Evolutionary conservation across 2,329 filamentous ascomycete genomes (phyloP).

Genomic region (Neonectria ditissima): DNA sequence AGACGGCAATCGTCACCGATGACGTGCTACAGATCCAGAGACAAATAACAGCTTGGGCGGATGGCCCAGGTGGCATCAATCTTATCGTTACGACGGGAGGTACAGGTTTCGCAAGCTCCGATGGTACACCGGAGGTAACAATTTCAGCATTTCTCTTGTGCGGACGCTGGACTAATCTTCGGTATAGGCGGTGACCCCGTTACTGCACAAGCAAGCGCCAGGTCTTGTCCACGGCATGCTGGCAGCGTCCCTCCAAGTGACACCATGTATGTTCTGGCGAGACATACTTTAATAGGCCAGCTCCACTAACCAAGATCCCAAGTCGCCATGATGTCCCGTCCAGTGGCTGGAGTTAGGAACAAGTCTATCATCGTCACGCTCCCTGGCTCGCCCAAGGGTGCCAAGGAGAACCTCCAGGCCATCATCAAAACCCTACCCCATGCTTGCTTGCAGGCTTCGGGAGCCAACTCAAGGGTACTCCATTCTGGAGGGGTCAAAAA

Average conservation of each 20-base stretch:
- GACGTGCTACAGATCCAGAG: constrained; percentile 79
- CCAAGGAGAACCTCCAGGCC: constrained; percentile 90
- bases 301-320: constrained; percentile 40
- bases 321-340: constrained; percentile 98
- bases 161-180: neutral
- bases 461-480: constrained; percentile 81
- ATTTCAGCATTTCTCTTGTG: too few relatives aligned
- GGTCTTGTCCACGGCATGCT: constrained; percentile 98
- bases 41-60: constrained; percentile 78
- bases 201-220: constrained; percentile 87
- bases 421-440: constrained; percentile 92
- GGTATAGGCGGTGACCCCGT: constrained; percentile 76
- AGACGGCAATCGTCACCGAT: constrained; percentile 84
- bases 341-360: constrained; percentile 88
- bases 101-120: constrained; percentile 88
- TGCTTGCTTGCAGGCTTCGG: constrained; percentile 90
- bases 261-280: constrained; percentile 78
- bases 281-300: neutral
- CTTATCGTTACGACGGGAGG: constrained; percentile 90
- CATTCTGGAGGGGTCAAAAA: constrained; percentile 86
- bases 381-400: constrained; percentile 94
- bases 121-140: constrained; percentile 86
- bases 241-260: constrained; percentile 83
- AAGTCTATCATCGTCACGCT: constrained; percentile 87
- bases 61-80: constrained; percentile 73